Conservation (phyloP, 2,329 filamentous ascomycete species). For the Pseudocercospora eumusae region DNA sequence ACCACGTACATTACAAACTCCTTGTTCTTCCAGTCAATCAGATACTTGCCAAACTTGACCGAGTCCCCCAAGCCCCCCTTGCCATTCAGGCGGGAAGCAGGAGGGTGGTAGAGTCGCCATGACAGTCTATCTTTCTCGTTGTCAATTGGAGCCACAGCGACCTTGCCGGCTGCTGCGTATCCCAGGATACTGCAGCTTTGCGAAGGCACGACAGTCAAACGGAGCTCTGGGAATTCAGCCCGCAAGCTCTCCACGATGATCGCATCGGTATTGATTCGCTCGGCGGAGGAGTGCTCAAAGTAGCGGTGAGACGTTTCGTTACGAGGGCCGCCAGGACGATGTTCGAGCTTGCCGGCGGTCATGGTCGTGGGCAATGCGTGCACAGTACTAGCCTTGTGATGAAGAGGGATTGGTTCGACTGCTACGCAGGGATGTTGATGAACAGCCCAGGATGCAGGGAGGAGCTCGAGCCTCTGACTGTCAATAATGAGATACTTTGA, state of each 20-base stretch:
- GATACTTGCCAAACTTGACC: conserved; percentile 49
- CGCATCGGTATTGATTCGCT: conserved; percentile 48
- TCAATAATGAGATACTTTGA: background rate
- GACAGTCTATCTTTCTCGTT: conserved; percentile 44
- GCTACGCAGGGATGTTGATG: background rate
- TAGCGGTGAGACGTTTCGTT: conserved; percentile 45
- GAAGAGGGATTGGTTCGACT: background rate
- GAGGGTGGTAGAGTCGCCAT: conserved; percentile 44
- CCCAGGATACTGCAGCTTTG: conserved; percentile 43
- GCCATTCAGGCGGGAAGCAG: conserved; percentile 43
- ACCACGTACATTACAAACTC: conserved; percentile 49
- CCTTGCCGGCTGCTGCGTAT: conserved; percentile 48
- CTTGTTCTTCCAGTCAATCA: conserved; percentile 49
- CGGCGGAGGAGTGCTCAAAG: conserved; percentile 47
- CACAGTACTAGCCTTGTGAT: background rate
- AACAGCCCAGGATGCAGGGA: background rate
- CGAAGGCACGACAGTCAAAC: conserved; percentile 45
- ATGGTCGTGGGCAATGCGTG: conserved; percentile 16
- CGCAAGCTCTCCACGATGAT: conserved; percentile 50
- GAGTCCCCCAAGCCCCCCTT: conserved; percentile 43
- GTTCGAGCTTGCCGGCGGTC: conserved; percentile 19
- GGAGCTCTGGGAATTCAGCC: conserved; percentile 48
- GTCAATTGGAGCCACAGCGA: conserved; percentile 45
- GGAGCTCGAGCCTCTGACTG: background rate
- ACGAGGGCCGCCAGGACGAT: conserved; percentile 23